These are phyloP conservation scores for Termitomyces heimii DNA, from an alignment of 768 basidiomycete genomes.

Conservation along the genomic window DNA sequence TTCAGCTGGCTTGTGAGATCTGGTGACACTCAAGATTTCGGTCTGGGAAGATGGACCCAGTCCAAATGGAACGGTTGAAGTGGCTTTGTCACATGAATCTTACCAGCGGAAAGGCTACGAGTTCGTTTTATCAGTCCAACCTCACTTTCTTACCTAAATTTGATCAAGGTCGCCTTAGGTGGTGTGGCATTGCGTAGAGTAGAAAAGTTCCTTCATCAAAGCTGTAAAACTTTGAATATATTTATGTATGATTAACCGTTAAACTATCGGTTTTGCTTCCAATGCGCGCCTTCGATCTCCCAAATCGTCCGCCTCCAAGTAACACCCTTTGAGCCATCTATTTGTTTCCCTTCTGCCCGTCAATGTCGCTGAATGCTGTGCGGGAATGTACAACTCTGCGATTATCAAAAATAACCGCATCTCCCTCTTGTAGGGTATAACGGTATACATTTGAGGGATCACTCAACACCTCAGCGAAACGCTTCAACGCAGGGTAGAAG, in stretches of 20 bases:
- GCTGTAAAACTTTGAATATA: slow-evolving; percentile 16
- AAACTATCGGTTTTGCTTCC: slow-evolving; percentile 18
- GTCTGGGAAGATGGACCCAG: slow-evolving; percentile 74
- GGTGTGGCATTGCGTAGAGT: slow-evolving; percentile 60
- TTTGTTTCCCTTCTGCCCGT: slow-evolving; percentile 37
- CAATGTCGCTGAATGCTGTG: slow-evolving; percentile 57
- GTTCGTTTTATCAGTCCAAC: not conserved
- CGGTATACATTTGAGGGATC: slow-evolving; percentile 43
- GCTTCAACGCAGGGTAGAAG: slow-evolving; percentile 58
- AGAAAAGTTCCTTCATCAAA: slow-evolving; percentile 33
- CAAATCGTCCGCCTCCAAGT: slow-evolving; percentile 61
- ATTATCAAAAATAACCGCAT: slow-evolving; percentile 90
- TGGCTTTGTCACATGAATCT: slow-evolving; percentile 59
- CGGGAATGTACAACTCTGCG: slow-evolving; percentile 84
- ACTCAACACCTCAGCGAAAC: slow-evolving; percentile 57
- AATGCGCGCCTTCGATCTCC: slow-evolving; percentile 55
- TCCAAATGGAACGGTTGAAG: slow-evolving; percentile 51
- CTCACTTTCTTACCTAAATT: not conserved
- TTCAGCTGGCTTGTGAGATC: slow-evolving; percentile 84
- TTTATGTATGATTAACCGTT: too few species aligned
- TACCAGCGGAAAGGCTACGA: slow-evolving; percentile 51
- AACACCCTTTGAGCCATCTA: slow-evolving; percentile 91
- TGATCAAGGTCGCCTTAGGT: slow-evolving; percentile 43
- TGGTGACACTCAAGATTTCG: slow-evolving; percentile 73
- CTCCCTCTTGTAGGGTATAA: slow-evolving; percentile 74